Percentiles rank a stretch among this genome's conserved stretches.
phyloP scores from a whole-genome alignment of 2,329 filamentous ascomycete species.

The Colletotrichum sp. region DNA sequence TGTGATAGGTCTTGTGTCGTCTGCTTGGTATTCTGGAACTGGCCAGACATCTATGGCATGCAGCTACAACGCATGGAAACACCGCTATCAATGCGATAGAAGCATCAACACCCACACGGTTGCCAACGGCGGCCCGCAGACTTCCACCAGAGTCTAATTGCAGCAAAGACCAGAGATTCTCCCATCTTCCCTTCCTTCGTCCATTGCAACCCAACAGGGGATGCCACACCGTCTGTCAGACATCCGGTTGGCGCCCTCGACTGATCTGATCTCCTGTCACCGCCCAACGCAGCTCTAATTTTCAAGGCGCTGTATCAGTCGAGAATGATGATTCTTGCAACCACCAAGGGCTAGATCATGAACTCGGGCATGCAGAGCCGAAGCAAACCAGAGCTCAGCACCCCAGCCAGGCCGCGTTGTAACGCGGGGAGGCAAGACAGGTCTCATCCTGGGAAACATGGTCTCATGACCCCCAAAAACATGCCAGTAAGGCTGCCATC shows the following conservation, averaged over 20 bases:
- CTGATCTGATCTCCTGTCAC: not conserved
- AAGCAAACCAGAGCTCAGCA: not conserved
- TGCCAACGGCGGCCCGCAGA: not conserved
- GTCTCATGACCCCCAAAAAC: constrained; percentile 11
- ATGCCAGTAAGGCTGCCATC: not conserved
- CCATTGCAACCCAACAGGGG: not conserved
- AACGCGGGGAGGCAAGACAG: not conserved
- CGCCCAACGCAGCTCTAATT: not conserved
- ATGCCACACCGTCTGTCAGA: not conserved
- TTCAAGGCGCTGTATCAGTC: not conserved
- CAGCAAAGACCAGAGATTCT: not conserved
- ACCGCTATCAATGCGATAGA: not conserved
- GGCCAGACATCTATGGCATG: constrained; percentile 2
- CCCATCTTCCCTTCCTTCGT: not conserved
- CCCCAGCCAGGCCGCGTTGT: not conserved
- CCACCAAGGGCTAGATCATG: not conserved
- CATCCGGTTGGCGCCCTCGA: not conserved
- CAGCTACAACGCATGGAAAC: not conserved
- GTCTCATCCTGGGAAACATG: not conserved
- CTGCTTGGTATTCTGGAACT: constrained; percentile 7
- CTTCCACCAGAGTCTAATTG: not conserved
- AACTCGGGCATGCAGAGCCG: not conserved
- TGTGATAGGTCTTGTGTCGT: constrained; percentile 1
- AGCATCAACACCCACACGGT: not conserved
- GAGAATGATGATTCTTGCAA: constrained; percentile 6